Percentiles rank a stretch among this genome's conserved stretches.
Conservation (phyloP, 495 filamentous ascomycete genomes). For the Lasiosphaeria ovina region DNA sequence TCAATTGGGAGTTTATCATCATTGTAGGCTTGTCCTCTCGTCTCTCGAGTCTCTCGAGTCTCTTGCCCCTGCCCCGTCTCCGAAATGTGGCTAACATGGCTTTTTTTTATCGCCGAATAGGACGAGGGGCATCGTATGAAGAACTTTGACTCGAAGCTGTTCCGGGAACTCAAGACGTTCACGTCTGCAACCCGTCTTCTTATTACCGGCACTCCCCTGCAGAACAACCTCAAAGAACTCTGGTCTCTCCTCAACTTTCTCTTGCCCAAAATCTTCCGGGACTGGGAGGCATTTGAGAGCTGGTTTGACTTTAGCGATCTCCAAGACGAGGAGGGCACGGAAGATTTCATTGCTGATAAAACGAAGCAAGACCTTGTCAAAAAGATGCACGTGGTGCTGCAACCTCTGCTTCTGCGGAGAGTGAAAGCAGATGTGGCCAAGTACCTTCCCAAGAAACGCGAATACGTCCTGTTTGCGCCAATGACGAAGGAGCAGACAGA, state of each 20-base stretch:
- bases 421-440: slow-evolving; percentile 92
- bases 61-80: too few relatives aligned
- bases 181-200: slow-evolving; percentile 85
- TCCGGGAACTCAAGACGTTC: slow-evolving; percentile 82
- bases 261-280: slow-evolving; percentile 85
- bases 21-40: slow-evolving; percentile 56
- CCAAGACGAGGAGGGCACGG: slow-evolving; percentile 67
- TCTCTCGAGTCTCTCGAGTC: too few relatives aligned
- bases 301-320: slow-evolving; percentile 97
- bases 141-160: slow-evolving; percentile 91
- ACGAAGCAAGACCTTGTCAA: slow-evolving; percentile 80
- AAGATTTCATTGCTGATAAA: slow-evolving; percentile 71
- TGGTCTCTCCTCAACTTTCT: slow-evolving; percentile 96
- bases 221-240: slow-evolving; percentile 92
- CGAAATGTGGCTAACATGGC: not conserved
- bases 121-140: slow-evolving; percentile 98
- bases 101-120: slow-evolving; percentile 31
- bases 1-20: slow-evolving; percentile 95
- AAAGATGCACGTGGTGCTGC: slow-evolving; percentile 87
- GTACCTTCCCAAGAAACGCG: slow-evolving; percentile 87
- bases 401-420: slow-evolving; percentile 83
- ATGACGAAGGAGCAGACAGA: slow-evolving; percentile 86
- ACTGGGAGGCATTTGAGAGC: slow-evolving; percentile 82
- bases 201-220: slow-evolving; percentile 91
- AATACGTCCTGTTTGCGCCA: slow-evolving; percentile 92